Evolutionary conservation across 2,329 filamentous ascomycete genomes (phyloP).

Genomic region (Calonectria montana): DNA sequence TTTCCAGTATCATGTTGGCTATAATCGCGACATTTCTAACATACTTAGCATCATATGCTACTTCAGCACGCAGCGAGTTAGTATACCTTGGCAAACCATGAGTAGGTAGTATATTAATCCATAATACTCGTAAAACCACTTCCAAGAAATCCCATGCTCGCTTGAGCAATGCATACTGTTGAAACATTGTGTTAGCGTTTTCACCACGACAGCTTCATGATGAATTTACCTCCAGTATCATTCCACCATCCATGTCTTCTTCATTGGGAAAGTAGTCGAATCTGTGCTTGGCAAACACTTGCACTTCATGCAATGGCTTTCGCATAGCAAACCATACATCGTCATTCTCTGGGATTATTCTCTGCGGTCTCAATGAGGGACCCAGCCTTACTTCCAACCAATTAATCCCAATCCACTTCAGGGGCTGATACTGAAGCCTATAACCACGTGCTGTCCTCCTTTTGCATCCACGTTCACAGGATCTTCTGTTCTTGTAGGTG

Average conservation of each 20-base stretch:
- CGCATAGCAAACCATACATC: background rate
- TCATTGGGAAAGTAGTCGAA: background rate
- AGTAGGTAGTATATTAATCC: background rate
- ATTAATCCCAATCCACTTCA: background rate
- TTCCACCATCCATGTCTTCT: fast-evolving
- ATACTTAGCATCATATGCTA: background rate
- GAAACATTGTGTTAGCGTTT: background rate
- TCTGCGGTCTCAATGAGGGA: background rate
- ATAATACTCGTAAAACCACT: background rate
- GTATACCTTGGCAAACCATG: background rate
- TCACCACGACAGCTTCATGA: background rate
- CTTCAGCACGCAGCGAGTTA: background rate
- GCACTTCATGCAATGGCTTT: background rate
- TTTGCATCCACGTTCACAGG: background rate
- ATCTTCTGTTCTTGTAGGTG: background rate
- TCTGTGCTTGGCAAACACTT: no score
- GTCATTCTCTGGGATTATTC: background rate
- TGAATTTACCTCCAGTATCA: background rate
- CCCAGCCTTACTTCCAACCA: background rate
- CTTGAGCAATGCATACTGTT: background rate
- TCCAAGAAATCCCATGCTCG: background rate
- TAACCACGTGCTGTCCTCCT: fast-evolving
- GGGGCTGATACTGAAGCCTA: background rate
- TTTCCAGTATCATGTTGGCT: background rate
- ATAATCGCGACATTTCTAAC: background rate